Evolutionary conservation across 139 green algal species (phyloP), one percentile per base, ranked within the genome.

Genomic region (Micractinium conductrix): DNA sequence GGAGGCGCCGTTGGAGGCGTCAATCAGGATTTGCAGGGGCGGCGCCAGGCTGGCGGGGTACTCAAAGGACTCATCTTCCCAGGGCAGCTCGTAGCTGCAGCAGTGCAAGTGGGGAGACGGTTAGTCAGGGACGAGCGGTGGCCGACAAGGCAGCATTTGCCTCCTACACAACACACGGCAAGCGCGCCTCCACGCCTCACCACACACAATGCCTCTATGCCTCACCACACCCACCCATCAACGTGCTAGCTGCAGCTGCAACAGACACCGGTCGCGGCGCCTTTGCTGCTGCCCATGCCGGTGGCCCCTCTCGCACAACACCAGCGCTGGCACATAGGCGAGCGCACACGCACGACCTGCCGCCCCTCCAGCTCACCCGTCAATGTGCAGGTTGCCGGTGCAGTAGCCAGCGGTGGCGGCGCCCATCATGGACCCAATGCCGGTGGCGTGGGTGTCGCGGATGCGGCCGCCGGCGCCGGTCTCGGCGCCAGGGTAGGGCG

Each of bases 371-470:
- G n/a, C n/a, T n/a, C 70, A 81, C 81, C 82, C 86, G 30, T 94
- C 84, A 67, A 99, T 85, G 16, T 91, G 89, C 78, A 99, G 90
- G 92, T 99, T 99, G 80, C 97, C 97, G 2, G 96, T 92, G 85
- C 97, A 99, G 92, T 99, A 99, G 19, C 97, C 97, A 0, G 97
- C 97, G 24, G 96, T 99, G 73, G 91, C 90, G 0, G 92, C 96
- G 26, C 95, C 94, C 93, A 99, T 97, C 33, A 99, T 96, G 73
- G 96, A 99, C 37, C 97, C 97, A 6, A 90, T 97, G 80, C 97
- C 97, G 24, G 97, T 99, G 58, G 97, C 97, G 85, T 99, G 97
- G 30, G 97, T 99, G 93, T 99, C 97, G 37, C 97, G 92, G 74
- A 99, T 99, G 79, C 97, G 93, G 22, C 97, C 97, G 17, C 97